Conservation (phyloP, 352 stramenopile genomes). For the Globisporangium acanthophoron region DNA sequence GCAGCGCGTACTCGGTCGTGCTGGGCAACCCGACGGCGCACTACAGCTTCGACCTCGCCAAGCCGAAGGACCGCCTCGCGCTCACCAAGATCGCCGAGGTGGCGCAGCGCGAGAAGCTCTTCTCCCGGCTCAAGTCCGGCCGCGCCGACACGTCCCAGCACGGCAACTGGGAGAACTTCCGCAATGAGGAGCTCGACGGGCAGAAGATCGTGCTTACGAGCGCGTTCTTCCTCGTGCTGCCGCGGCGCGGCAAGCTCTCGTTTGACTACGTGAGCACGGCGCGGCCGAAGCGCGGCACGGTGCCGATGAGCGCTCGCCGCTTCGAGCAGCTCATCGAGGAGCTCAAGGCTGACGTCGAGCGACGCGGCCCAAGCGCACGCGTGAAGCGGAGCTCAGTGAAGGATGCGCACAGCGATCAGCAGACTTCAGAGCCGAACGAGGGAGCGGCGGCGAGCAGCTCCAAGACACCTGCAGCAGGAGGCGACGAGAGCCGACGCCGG, state of each 20-base stretch:
- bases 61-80: slow-evolving; percentile 67
- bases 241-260: slow-evolving; percentile 63
- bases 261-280: slow-evolving; percentile 90
- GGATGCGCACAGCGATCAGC: background rate
- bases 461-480: background rate
- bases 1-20: slow-evolving; percentile 76
- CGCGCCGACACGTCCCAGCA: slow-evolving; percentile 82
- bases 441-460: background rate
- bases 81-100: slow-evolving; percentile 80
- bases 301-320: slow-evolving; percentile 52
- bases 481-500: background rate
- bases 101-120: slow-evolving; percentile 78
- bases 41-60: slow-evolving; percentile 75
- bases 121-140: slow-evolving; percentile 47
- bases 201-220: slow-evolving; percentile 62
- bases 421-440: background rate
- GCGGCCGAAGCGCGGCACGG: slow-evolving; percentile 52
- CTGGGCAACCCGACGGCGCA: slow-evolving; percentile 81
- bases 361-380: background rate
- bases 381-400: background rate
- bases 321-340: slow-evolving; percentile 73
- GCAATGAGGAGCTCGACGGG: slow-evolving; percentile 85
- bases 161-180: slow-evolving; percentile 90
- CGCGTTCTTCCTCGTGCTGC: slow-evolving; percentile 75
- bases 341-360: slow-evolving; percentile 29